Evolutionary conservation across 2,329 filamentous ascomycete genomes (phyloP), one percentile per base, ranked within the genome.

Genomic region (Trichoderma gracile): DNA sequence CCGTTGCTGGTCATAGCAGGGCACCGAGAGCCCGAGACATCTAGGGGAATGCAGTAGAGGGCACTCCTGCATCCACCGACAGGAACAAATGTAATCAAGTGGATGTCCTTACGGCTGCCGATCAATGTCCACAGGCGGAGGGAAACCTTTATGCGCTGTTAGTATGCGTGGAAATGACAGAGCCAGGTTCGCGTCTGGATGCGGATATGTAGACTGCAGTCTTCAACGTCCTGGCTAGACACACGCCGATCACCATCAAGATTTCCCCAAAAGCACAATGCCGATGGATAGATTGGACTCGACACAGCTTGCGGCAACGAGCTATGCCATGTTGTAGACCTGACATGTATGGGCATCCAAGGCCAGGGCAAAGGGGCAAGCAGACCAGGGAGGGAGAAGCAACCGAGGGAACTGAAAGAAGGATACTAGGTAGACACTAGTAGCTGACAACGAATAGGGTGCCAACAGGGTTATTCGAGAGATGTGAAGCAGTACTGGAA

Each of bases 11-110:
- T 23, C 10, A 46, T 10, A 15, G 25, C 8, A 25, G 25, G 33
- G 25, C 25, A 54, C 38, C 58, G 58, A 61, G 58, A 46, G 49
- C 19, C 49, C 58, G 49, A 61, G 58, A 61, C 58, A 61, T 33
- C 49, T 9, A 53, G 47, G 58, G 47, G 58, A 61, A 61, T 61
- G 58, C 3, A 53, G 23, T 0, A 45, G 33, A 52, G 47, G 57
- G n/a, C 30, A 10, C 47, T 52, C 23, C 47, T 23, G 47, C 47
- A 3, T 23, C 43, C 56, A 19, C 21, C 40, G 33, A 25, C 4
- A 47, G 10, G 17, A 15, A 33, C 33, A 52, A 25, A 8, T 21
- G 12, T 5, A 23, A 42, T 17, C n/a, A 7, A 30, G 33, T 38
- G n/a, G 17, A 52, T 15, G 17, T 21, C 38, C 38, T 38, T 61